Conservation (phyloP, 163 green algal genomes). For the Smithsoniella earleae region DNA sequence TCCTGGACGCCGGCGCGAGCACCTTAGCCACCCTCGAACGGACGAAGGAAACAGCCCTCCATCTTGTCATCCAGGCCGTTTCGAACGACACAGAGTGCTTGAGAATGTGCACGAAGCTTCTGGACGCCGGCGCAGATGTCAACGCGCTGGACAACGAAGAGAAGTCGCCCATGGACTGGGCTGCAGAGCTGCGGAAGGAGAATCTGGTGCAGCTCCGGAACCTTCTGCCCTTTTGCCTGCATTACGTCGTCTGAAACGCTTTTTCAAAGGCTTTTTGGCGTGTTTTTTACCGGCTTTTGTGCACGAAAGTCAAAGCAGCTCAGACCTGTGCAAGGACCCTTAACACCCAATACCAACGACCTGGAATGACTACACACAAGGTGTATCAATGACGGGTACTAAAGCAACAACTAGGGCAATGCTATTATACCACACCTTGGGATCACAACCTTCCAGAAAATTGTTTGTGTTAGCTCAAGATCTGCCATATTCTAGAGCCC, state of each 20-base stretch:
- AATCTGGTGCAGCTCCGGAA: slow-evolving; percentile 14
- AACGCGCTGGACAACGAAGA: slow-evolving; percentile 1
- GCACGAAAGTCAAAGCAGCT: too few relatives aligned
- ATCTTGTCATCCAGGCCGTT: neutral
- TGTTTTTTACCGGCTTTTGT: too few relatives aligned
- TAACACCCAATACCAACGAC: too few relatives aligned
- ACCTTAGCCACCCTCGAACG: neutral
- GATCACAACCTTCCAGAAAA: too few relatives aligned
- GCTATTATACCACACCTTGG: too few relatives aligned
- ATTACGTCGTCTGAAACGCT: neutral
- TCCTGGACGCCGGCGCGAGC: slow-evolving; percentile 1
- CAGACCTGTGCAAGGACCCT: too few relatives aligned
- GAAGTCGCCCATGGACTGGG: neutral
- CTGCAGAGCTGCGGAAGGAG: neutral
- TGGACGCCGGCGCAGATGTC: slow-evolving; percentile 19
- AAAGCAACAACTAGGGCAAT: too few relatives aligned
- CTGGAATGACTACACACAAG: too few relatives aligned
- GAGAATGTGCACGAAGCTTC: neutral
- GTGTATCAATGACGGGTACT: too few relatives aligned
- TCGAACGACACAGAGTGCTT: neutral
- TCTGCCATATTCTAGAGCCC: too few relatives aligned
- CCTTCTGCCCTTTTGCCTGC: neutral
- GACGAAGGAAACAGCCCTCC: slow-evolving; percentile 12
- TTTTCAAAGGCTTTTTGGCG: too few relatives aligned
- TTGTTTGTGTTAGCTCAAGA: too few relatives aligned